phyloP scores from a whole-genome alignment of 2,329 filamentous ascomycete species.

The Stachybotrys elegans region DNA sequence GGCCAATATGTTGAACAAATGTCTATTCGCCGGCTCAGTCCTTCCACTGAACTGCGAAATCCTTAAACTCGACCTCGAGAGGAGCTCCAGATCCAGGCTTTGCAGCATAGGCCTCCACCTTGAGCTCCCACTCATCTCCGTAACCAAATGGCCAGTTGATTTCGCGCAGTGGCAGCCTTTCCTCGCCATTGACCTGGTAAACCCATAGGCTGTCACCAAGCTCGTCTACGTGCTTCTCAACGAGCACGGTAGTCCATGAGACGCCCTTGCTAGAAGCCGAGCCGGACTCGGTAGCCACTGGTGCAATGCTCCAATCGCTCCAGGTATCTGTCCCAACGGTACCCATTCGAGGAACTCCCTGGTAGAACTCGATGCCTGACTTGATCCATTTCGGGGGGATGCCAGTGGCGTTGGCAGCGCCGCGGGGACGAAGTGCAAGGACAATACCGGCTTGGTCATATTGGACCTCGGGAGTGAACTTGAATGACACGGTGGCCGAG shows the following conservation, averaged over 20 bases:
- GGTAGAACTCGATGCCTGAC: slow-evolving; percentile 64
- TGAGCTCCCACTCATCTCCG: slow-evolving; percentile 3
- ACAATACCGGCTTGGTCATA: slow-evolving; percentile 5
- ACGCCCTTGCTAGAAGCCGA: slow-evolving; percentile 10
- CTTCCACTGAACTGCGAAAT: slow-evolving; percentile 43
- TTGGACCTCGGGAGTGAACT: slow-evolving; percentile 40
- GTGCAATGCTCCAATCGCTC: slow-evolving; percentile 64
- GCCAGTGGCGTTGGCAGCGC: neutral
- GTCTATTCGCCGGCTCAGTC: neutral
- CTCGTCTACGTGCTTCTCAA: slow-evolving; percentile 47
- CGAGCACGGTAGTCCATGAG: slow-evolving; percentile 16
- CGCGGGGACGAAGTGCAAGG: neutral
- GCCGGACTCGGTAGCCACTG: slow-evolving; percentile 31
- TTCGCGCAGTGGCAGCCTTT: slow-evolving; percentile 4
- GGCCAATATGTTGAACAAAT: neutral
- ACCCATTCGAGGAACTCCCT: slow-evolving; percentile 52
- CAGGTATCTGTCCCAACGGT: slow-evolving; percentile 62
- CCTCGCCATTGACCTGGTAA: slow-evolving; percentile 17
- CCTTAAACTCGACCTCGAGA: slow-evolving; percentile 14
- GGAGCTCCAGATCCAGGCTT: slow-evolving; percentile 3
- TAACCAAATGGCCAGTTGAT: slow-evolving; percentile 39
- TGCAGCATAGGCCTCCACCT: slow-evolving; percentile 5
- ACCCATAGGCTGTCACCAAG: slow-evolving; percentile 21
- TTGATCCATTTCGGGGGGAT: slow-evolving; percentile 60
- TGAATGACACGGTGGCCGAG: slow-evolving; percentile 53